These are phyloP conservation scores for Sequoiadendron giganteum DNA, from an alignment of 75 land plant species.

Conservation along the genomic window DNA sequence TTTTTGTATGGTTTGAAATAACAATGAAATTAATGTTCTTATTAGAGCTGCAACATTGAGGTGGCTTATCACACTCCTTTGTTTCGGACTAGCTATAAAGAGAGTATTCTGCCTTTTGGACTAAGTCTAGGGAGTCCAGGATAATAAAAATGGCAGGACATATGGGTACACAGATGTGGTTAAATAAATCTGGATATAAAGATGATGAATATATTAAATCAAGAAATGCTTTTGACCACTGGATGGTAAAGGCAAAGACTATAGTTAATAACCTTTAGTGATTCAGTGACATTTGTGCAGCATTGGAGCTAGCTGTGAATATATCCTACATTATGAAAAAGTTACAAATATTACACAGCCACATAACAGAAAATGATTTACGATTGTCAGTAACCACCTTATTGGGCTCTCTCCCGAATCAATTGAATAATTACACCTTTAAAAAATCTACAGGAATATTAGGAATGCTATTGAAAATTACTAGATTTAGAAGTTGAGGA, in stretches of 20 bases:
- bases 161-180: too few relatives aligned
- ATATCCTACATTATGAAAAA: background rate
- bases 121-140: too few relatives aligned
- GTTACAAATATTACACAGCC: background rate
- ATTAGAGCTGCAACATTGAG: background rate
- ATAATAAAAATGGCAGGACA: too few relatives aligned
- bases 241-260: background rate
- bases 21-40: background rate
- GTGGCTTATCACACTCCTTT: too few relatives aligned
- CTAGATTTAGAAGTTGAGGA: background rate
- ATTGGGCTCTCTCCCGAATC: background rate
- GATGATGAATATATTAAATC: too few relatives aligned
- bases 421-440: background rate
- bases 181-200: too few relatives aligned
- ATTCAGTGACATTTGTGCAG: background rate
- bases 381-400: background rate
- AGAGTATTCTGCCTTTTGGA: too few relatives aligned
- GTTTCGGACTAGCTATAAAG: too few relatives aligned
- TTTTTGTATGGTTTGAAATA: background rate
- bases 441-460: background rate
- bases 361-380: background rate
- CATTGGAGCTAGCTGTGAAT: background rate
- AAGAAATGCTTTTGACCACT: too few relatives aligned
- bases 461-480: background rate
- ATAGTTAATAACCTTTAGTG: background rate